Evolutionary conservation across 305 asterid genomes (phyloP), one percentile per base, ranked within the genome.

Genomic region (Fraxinus floribunda): DNA sequence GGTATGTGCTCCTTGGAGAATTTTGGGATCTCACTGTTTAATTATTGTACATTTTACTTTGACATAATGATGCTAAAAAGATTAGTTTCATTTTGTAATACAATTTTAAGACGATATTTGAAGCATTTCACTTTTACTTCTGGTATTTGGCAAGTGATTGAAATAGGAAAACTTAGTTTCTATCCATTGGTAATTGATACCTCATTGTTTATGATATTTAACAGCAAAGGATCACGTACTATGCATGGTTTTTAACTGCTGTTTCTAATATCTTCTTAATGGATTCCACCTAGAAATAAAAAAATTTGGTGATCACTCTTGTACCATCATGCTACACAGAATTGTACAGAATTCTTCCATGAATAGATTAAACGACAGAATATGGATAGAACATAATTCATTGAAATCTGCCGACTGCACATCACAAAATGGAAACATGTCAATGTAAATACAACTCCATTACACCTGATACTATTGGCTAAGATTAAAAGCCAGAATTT

Each of bases 361-460:
- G 6, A 36, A 5, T 62, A 8, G 72, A 7, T 22, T 29, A 22
- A 20, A 9, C 22, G 38, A 36, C 15, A 46, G 18, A 4, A 15
- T 18, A n/a, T 7, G 13, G 35, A 70, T 9, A 46, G 78, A 70
- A 79, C 75, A 62, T 35, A 78, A 80, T 29, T 94, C 98, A 41
- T 93, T 83, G 85, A 92, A 94, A 86, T 93, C 95, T 79, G 90
- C 86, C 84, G 93, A 75, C 75, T 94, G 93, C 55, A 85, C 95
- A 81, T 94, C 98, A 49, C 92, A 78, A 79, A 26, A 78, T 87
- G 34, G 38, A 57, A 75, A 7, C 66, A 76, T 74, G 38, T 78
- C 78, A 77, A 68, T 49, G 52, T 24, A 77, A 75, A 81, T 9
- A 57, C 7, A n/a, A 71, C 30, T 26, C 46, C 26, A 75, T 72